These are phyloP conservation scores for Mangifera indica DNA, from an alignment of 345 rosid genomes.

Conservation along the genomic window DNA sequence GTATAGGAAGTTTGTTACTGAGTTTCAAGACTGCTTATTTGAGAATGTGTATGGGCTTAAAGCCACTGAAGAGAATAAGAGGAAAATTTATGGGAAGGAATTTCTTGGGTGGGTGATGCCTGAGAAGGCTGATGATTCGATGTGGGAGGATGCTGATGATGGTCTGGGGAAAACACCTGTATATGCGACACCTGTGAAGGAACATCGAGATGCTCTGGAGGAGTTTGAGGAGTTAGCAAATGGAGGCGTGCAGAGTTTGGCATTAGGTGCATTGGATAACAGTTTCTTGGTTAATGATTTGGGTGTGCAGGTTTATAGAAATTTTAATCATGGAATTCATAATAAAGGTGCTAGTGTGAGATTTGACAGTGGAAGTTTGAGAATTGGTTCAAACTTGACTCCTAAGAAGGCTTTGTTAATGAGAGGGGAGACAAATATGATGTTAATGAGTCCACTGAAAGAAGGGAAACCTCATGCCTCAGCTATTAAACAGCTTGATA, in stretches of 20 bases:
- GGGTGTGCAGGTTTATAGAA: constrained; percentile 86
- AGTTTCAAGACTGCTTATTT: constrained; percentile 71
- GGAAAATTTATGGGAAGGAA: constrained; percentile 82
- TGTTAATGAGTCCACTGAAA: constrained; percentile 87
- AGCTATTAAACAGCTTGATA: constrained; percentile 81
- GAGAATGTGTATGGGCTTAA: constrained; percentile 74
- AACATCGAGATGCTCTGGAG: constrained; percentile 53
- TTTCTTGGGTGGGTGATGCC: constrained; percentile 91
- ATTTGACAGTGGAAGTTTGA: constrained; percentile 44
- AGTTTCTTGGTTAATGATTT: constrained; percentile 84
- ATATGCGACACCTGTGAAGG: constrained; percentile 31
- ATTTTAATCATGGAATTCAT: constrained; percentile 67
- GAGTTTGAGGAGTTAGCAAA: constrained; percentile 87
- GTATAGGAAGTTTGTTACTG: constrained; percentile 60
- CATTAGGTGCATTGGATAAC: constrained; percentile 83
- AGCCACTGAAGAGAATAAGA: constrained; percentile 65
- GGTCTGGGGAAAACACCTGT: constrained; percentile 25
- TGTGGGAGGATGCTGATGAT: constrained; percentile 91
- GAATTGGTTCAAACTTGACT: constrained; percentile 38
- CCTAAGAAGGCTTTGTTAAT: constrained; percentile 83
- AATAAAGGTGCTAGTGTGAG: constrained; percentile 73
- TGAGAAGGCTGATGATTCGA: constrained; percentile 79
- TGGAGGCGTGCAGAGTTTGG: constrained; percentile 91
- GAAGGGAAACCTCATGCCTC: constrained; percentile 66
- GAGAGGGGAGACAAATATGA: constrained; percentile 95